phyloP scores from a whole-genome alignment of 73 alveolate genomes.

The Durusdinium trenchii region DNA sequence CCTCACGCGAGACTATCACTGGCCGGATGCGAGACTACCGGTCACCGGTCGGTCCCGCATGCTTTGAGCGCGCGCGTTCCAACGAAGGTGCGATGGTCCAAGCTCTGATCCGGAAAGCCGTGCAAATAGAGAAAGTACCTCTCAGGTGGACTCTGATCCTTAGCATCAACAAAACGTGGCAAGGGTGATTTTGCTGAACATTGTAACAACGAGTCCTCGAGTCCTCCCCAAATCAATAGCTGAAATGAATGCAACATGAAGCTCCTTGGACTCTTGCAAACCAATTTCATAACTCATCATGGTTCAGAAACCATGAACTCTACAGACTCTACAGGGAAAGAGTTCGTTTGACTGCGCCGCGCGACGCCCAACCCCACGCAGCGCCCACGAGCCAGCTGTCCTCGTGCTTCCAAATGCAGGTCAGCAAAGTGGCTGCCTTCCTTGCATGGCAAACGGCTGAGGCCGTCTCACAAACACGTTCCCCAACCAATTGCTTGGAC shows the following conservation, averaged over 20 bases:
- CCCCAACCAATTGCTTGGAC: too few species aligned
- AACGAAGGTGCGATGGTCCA: conserved; percentile 57
- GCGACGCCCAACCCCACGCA: too few species aligned
- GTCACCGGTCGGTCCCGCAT: too few species aligned
- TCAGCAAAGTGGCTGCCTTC: not conserved
- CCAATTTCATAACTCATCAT: not conserved
- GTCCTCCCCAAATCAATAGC: not conserved
- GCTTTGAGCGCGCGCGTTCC: too few species aligned
- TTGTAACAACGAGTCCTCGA: not conserved
- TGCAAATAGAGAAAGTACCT: conserved; percentile 36
- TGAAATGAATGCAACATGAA: not conserved
- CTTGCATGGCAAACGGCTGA: not conserved
- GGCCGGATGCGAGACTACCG: too few species aligned
- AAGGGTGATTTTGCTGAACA: not conserved
- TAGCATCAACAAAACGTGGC: not conserved
- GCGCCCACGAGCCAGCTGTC: not conserved
- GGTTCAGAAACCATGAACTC: too few species aligned
- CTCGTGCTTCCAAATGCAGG: not conserved
- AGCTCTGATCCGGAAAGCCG: conserved; percentile 72
- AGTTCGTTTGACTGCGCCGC: too few species aligned
- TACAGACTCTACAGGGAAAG: too few species aligned
- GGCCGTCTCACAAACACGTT: too few species aligned
- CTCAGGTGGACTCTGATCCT: not conserved
- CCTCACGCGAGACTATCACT: too few species aligned
- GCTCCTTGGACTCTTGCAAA: not conserved